phyloP scores from a whole-genome alignment of 148 eudicot genomes.

The Talinum fruticosum region DNA sequence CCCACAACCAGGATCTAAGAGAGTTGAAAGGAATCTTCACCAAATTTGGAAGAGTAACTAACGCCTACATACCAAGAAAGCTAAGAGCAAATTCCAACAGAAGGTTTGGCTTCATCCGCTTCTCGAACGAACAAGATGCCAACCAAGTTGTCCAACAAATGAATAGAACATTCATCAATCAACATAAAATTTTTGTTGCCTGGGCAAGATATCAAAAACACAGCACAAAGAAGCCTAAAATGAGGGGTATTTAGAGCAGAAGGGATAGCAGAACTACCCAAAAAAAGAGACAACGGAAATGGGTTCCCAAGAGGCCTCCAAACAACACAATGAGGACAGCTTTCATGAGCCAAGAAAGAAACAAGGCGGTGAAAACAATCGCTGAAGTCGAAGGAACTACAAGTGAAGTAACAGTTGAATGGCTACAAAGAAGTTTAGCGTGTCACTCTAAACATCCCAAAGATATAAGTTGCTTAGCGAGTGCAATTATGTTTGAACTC shows the following conservation, averaged over 20 bases:
- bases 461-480: not conserved
- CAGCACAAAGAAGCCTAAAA: too few relatives aligned
- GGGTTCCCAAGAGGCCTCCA: not conserved
- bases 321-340: not conserved
- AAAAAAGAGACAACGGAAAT: not conserved
- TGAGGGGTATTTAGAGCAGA: too few relatives aligned
- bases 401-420: not conserved
- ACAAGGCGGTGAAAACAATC: not conserved
- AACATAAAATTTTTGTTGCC: not conserved
- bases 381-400: not conserved
- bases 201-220: not conserved
- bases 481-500: not conserved
- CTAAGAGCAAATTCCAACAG: not conserved
- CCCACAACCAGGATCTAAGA: not conserved
- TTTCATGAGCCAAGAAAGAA: not conserved
- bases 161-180: not conserved
- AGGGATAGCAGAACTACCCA: too few relatives aligned
- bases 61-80: not conserved
- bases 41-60: not conserved
- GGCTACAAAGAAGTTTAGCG: not conserved
- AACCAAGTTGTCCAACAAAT: too few relatives aligned
- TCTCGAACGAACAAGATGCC: not conserved
- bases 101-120: not conserved
- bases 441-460: not conserved
- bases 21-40: too few relatives aligned